Conservation (phyloP, 305 asterid genomes). For the Fraxinus angustifolia region DNA sequence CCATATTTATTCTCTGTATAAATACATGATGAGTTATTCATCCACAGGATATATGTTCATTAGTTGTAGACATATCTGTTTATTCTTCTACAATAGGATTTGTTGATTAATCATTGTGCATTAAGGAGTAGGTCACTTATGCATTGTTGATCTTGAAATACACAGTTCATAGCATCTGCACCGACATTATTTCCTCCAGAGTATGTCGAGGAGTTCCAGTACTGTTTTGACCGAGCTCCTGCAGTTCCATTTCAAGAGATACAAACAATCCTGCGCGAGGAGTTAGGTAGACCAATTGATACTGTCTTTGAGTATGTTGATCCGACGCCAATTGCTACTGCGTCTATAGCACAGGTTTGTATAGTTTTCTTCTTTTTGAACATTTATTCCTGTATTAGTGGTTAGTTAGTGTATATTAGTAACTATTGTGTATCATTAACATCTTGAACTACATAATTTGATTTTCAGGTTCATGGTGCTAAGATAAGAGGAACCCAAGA, state of each 20-base stretch:
- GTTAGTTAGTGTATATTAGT: not conserved
- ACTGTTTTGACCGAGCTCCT: constrained; percentile 91
- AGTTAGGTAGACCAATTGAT: constrained; percentile 79
- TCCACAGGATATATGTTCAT: not conserved
- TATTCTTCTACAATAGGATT: not conserved
- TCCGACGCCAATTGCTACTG: constrained; percentile 92
- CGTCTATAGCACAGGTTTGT: constrained; percentile 92
- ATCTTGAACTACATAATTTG: constrained; percentile 21
- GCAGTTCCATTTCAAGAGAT: constrained; percentile 76
- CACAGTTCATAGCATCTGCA: constrained; percentile 93
- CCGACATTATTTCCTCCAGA: constrained; percentile 94
- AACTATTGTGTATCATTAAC: constrained; percentile 4
- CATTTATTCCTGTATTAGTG: not conserved
- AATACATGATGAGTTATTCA: constrained; percentile 3
- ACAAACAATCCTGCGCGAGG: constrained; percentile 67
- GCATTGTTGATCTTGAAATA: constrained; percentile 22
- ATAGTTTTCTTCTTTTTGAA: not conserved
- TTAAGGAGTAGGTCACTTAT: constrained; percentile 19
- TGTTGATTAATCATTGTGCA: not conserved
- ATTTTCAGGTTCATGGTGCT: constrained; percentile 87
- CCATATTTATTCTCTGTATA: not conserved
- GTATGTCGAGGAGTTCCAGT: constrained; percentile 91
- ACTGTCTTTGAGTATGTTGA: constrained; percentile 78
- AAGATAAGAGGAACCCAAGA: constrained; percentile 74
- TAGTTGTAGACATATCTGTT: constrained; percentile 9